Conservation (phyloP, 2,329 filamentous ascomycete species). For the Colletotrichum incanum region DNA sequence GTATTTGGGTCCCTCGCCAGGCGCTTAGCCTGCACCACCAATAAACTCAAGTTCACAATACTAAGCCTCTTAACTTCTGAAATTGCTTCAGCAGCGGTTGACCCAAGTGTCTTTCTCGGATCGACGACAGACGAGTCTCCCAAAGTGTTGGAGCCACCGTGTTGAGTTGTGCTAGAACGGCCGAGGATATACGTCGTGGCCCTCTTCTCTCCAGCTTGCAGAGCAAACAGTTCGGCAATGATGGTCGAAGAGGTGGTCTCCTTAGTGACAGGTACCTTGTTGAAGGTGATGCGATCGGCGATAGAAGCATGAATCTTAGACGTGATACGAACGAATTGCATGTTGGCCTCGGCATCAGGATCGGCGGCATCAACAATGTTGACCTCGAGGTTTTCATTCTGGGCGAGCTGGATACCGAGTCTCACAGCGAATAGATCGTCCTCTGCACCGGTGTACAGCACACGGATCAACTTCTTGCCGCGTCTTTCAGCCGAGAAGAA, state of each 20-base stretch:
- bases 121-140: conserved; percentile 4
- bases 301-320: not conserved
- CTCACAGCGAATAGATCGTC: not conserved
- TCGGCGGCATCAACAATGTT: not conserved
- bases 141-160: not conserved
- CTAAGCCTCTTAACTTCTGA: not conserved
- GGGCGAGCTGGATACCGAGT: conserved; percentile 13
- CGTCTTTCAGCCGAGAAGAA: not conserved
- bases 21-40: conserved; percentile 18
- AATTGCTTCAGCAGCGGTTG: not conserved
- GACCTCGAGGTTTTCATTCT: conserved; percentile 30
- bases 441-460: not conserved
- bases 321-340: conserved; percentile 6
- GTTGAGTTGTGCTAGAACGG: not conserved
- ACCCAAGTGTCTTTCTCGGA: not conserved
- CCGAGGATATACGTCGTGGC: not conserved
- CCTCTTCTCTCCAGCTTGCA: not conserved
- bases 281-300: conserved; percentile 9
- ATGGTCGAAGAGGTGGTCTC: not conserved
- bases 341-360: not conserved
- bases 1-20: not conserved
- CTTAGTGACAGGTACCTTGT: not conserved
- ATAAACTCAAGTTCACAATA: not conserved
- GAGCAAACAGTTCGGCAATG: not conserved
- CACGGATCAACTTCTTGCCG: not conserved